Conservation (phyloP, 2,329 filamentous ascomycete species). For the Graphiopsis chlorocephala region DNA sequence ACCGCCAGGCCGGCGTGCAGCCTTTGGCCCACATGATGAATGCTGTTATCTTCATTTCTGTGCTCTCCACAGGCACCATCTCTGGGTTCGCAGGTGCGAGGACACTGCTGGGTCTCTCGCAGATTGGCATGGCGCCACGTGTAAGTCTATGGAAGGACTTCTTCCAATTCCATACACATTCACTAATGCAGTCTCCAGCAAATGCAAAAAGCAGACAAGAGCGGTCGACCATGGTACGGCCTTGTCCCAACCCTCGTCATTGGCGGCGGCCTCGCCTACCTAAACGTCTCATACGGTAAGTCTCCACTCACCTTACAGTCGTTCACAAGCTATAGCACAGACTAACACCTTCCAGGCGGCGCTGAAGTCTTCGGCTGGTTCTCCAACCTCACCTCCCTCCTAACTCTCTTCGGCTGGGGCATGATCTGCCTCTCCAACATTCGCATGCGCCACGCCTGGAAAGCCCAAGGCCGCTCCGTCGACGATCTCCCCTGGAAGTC, state of each 20-base stretch:
- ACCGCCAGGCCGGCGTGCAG: conserved; percentile 21
- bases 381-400: conserved; percentile 68
- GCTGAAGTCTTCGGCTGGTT: conserved; percentile 61
- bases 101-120: conserved; percentile 53
- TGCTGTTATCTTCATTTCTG: conserved; percentile 48
- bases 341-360: neutral
- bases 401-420: conserved; percentile 71
- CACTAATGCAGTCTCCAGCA: conserved; percentile 28
- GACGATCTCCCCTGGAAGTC: conserved; percentile 45
- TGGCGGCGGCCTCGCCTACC: neutral
- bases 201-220: conserved; percentile 32
- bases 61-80: conserved; percentile 53
- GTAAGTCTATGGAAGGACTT: conserved; percentile 22
- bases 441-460: conserved; percentile 64
- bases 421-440: conserved; percentile 67
- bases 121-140: conserved; percentile 40
- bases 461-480: conserved; percentile 53
- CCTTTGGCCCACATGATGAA: conserved; percentile 49
- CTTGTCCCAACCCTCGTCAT: conserved; percentile 26
- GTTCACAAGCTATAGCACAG: no score
- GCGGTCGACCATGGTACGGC: conserved; percentile 32
- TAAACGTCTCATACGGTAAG: conserved; percentile 4
- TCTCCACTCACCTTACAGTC: no score
- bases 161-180: conserved; percentile 32
- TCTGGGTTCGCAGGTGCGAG: neutral